Evolutionary conservation across 306 rosid species (phyloP).

Genomic region (Betula pendula): DNA sequence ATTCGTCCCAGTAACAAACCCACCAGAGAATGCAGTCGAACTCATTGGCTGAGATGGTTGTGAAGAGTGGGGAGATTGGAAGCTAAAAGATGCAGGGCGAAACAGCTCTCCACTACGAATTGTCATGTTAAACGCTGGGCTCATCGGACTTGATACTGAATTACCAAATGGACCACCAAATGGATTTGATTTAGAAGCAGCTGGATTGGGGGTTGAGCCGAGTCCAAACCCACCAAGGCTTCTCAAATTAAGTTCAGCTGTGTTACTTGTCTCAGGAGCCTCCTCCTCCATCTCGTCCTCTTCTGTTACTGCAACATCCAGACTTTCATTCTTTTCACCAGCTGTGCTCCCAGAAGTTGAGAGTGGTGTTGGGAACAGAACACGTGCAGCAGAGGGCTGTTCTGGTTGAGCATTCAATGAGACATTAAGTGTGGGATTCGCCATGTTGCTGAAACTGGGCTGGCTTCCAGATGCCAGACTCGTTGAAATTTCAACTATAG

Average conservation of each 20-base stretch:
- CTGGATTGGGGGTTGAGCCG: constrained; percentile 48
- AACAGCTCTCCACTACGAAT: constrained; percentile 70
- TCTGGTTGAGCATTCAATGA: constrained; percentile 39
- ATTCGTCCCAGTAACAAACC: constrained; percentile 49
- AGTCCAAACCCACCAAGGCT: constrained; percentile 64
- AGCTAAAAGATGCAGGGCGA: constrained; percentile 80
- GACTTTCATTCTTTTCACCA: constrained; percentile 39
- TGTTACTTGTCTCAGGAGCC: constrained; percentile 66
- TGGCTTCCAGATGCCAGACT: constrained; percentile 31
- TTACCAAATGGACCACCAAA: constrained; percentile 75
- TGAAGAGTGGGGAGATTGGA: constrained; percentile 57
- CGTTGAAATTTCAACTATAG: constrained; percentile 17
- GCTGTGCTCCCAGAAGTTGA: constrained; percentile 38
- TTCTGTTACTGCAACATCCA: constrained; percentile 45
- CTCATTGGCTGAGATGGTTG: constrained; percentile 49
- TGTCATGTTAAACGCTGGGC: constrained; percentile 46
- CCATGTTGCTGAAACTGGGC: constrained; percentile 17
- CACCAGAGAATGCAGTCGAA: constrained; percentile 57
- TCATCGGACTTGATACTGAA: constrained; percentile 34
- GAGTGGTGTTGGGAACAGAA: constrained; percentile 43
- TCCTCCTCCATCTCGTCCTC: constrained; percentile 98
- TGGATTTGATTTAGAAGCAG: constrained; percentile 63
- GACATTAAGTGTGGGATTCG: constrained; percentile 31
- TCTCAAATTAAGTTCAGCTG: constrained; percentile 55
- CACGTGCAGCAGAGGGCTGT: constrained; percentile 42